Evolutionary conservation across 2,329 filamentous ascomycete species (phyloP), one percentile per base, ranked within the genome.

Genomic region (Hymenoscyphus infarciens): DNA sequence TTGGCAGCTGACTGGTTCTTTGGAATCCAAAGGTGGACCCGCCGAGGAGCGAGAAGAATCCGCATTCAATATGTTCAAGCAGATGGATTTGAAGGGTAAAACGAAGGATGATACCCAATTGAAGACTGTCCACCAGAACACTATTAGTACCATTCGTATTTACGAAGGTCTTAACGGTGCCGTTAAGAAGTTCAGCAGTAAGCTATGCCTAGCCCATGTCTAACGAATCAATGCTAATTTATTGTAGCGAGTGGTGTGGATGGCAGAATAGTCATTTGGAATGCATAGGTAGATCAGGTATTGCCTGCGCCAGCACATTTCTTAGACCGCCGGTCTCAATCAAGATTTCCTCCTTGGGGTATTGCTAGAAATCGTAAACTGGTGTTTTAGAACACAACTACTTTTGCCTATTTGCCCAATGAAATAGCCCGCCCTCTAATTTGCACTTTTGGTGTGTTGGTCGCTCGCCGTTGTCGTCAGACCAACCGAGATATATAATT

Each of bases 71-170:
- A 97, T 98, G 92, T 99, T 99, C 80, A 87, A 87, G 72, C 93
- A 97, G 80, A 98, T 99, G 95, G 95, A 99, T 77, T 83, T 99
- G 68, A 97, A 95, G 83, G 95, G 95, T 66, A 96, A 96, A 78
- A 81, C 83, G 61, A 91, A 91, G 74, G 92, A 96, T 72, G 93
- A 98, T 75, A 97, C 93, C 3, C 91, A 96, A 79, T 82, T 99
- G 70, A 95, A 92, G 79, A 98, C 95, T 11, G 87, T 95, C 56
- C 95, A 99, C 78, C 95, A 99, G 76, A 99, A 99, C 79, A 97
- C 93, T 29, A 91, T 99, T 74, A 92, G 86, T 73, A 97, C 87
- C 1, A 81, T 99, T 58, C 86, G 95, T 53, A 82, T 86, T 22
- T 97, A 89, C 74, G 86, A 92, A 71, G 83, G 83, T 61, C 80